These are phyloP conservation scores for Acacia pycnantha DNA, from an alignment of 331 rosid genomes.

Conservation along the genomic window DNA sequence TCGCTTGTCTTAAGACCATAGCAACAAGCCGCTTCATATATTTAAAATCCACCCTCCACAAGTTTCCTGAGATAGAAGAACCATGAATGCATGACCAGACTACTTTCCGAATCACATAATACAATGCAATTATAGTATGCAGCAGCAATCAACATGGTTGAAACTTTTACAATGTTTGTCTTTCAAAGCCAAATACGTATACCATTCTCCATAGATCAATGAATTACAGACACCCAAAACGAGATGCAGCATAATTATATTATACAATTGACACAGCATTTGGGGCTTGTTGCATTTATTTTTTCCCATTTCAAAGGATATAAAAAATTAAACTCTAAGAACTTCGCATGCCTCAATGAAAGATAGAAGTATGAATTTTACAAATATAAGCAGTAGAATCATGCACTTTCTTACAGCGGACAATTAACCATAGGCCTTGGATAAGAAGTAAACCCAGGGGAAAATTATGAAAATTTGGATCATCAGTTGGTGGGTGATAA, in stretches of 20 bases:
- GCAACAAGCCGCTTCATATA: slow-evolving; percentile 8
- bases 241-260: background rate
- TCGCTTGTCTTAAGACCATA: background rate
- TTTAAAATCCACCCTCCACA: slow-evolving; percentile 15
- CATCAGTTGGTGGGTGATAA: background rate
- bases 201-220: background rate
- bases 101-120: background rate
- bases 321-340: background rate
- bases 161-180: background rate
- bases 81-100: background rate
- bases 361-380: background rate
- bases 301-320: background rate
- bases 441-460: background rate
- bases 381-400: slow-evolving; percentile 9
- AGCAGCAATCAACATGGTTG: background rate
- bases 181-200: slow-evolving; percentile 1
- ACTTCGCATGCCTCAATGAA: slow-evolving; percentile 1
- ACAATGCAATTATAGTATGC: background rate
- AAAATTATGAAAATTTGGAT: background rate
- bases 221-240: background rate
- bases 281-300: background rate
- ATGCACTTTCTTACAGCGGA: background rate
- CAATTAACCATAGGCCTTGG: background rate
- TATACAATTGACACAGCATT: background rate
- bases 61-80: background rate